Percentiles rank a stretch among this genome's conserved stretches.
Conservation (phyloP, 1,139 yeast genomes). For the Blastobotrys raffinosifermentans region DNA sequence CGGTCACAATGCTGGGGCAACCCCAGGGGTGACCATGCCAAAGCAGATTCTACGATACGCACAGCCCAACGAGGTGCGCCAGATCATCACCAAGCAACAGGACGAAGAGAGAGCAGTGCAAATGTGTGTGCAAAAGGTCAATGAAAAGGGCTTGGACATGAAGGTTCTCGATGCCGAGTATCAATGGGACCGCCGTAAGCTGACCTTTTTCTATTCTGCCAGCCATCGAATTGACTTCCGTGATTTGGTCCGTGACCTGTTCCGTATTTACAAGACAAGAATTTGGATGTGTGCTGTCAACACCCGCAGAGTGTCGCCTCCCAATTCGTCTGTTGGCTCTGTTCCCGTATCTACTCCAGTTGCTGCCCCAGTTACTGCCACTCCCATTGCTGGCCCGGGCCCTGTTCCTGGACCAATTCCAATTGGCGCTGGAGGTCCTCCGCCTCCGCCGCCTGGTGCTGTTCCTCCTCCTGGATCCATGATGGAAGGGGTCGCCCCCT, state of each 20-base stretch:
- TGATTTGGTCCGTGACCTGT: slow-evolving; percentile 83
- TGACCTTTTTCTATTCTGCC: slow-evolving; percentile 84
- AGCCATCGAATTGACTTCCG: slow-evolving; percentile 86
- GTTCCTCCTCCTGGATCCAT: too few species aligned
- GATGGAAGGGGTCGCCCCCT: too few species aligned
- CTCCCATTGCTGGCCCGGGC: neutral
- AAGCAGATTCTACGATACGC: slow-evolving; percentile 75
- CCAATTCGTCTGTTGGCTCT: too few species aligned
- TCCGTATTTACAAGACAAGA: slow-evolving; percentile 89
- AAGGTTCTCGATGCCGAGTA: slow-evolving; percentile 72
- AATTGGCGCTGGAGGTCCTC: slow-evolving; percentile 4
- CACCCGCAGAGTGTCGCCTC: too few species aligned
- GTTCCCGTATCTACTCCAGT: too few species aligned
- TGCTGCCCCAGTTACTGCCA: slow-evolving; percentile 1
- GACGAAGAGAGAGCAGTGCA: slow-evolving; percentile 73
- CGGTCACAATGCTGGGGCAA: slow-evolving; percentile 21
- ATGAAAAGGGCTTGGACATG: slow-evolving; percentile 43
- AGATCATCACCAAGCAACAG: slow-evolving; percentile 50
- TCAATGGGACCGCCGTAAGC: slow-evolving; percentile 90
- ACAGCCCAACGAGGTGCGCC: slow-evolving; percentile 53
- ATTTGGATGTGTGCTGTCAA: slow-evolving; percentile 93
- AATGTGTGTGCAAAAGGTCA: slow-evolving; percentile 53
- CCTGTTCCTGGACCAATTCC: too few species aligned
- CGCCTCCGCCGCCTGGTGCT: slow-evolving; percentile 7
- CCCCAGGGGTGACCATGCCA: slow-evolving; percentile 45